These are phyloP conservation scores for Scedosporium aurantiacum DNA, from an alignment of 2,329 filamentous ascomycete genomes.

Conservation along the genomic window DNA sequence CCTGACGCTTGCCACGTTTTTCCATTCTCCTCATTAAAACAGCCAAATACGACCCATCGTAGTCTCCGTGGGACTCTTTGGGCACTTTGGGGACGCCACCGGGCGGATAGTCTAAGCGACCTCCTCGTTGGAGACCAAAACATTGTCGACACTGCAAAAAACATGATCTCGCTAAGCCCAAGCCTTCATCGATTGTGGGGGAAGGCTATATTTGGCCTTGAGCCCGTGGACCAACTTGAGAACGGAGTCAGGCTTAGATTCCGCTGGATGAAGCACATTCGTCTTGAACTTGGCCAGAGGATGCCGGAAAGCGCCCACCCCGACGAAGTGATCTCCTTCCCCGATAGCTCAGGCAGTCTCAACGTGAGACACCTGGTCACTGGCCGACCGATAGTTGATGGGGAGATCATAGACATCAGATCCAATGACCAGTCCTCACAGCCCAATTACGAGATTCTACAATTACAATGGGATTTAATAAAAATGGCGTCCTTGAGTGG, in stretches of 20 bases:
- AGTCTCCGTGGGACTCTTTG: neutral
- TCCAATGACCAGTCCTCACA: neutral
- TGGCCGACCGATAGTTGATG: neutral
- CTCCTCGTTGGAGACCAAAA: neutral
- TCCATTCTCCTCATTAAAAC: neutral
- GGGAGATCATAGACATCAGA: neutral
- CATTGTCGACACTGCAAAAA: neutral
- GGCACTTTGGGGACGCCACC: neutral
- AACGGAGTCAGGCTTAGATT: neutral
- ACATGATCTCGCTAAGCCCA: neutral
- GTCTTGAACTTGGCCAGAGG: neutral
- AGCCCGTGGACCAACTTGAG: neutral
- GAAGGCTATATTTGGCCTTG: neutral
- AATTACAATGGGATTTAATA: neutral
- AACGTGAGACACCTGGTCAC: neutral
- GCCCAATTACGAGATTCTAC: neutral
- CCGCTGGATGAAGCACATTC: neutral
- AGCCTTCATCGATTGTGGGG: neutral
- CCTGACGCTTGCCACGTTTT: neutral
- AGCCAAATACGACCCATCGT: neutral
- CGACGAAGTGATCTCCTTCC: neutral
- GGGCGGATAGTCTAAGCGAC: neutral
- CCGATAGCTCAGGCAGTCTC: neutral
- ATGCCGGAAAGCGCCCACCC: neutral
- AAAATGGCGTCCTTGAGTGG: neutral